These are phyloP conservation scores for Thalassiosira sp. DNA, from an alignment of 352 stramenopile genomes.

Conservation along the genomic window DNA sequence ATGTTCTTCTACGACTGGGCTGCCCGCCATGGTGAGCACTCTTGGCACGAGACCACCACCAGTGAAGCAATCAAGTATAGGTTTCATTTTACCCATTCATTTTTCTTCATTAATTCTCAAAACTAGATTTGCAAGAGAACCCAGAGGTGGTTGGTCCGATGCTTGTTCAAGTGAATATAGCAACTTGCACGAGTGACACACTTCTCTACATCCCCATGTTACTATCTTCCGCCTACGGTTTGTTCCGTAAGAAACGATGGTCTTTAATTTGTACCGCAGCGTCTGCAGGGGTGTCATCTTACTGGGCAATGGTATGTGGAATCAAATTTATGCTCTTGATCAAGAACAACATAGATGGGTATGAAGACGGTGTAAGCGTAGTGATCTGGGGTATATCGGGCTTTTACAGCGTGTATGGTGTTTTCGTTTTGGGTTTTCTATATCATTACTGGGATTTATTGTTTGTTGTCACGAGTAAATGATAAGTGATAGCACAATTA, in stretches of 20 bases:
- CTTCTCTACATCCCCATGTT: not conserved
- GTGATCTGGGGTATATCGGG: not conserved
- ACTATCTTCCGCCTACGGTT: not conserved
- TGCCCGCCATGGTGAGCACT: no score
- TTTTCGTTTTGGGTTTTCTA: not conserved
- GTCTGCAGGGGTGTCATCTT: not conserved
- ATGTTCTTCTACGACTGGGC: not conserved
- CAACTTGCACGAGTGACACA: not conserved
- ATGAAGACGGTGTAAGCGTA: not conserved
- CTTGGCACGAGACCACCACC: no score
- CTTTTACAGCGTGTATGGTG: not conserved
- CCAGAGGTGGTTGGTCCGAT: not conserved
- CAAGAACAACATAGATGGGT: not conserved
- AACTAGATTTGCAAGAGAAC: not conserved
- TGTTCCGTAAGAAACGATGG: not conserved
- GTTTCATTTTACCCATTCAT: no score
- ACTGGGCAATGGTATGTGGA: not conserved
- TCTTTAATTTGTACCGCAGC: not conserved
- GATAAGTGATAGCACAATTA: no score
- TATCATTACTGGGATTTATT: not conserved
- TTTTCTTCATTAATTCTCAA: no score
- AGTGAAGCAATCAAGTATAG: no score
- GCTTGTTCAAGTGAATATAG: not conserved
- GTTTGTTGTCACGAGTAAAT: not conserved
- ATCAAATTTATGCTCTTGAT: not conserved